Percentiles rank a stretch among this genome's conserved stretches.
These are phyloP conservation scores for Kingdonia uniflora DNA, from an alignment of 164 flowering plant species.

Conservation along the genomic window DNA sequence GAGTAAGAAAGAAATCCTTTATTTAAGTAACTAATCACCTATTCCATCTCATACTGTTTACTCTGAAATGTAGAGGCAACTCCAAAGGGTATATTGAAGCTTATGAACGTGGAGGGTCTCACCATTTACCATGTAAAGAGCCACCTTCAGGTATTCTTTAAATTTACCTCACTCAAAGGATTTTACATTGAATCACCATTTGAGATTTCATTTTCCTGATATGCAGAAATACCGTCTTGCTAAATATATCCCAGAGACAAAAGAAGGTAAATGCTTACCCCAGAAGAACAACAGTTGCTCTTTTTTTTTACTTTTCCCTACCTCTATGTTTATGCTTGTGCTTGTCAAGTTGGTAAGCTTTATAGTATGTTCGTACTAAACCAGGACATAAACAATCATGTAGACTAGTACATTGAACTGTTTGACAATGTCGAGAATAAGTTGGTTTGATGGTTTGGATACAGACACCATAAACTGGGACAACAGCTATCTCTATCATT, in stretches of 20 bases:
- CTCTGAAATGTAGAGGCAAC: slow-evolving; percentile 47
- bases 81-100: slow-evolving; percentile 58
- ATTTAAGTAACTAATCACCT: background rate
- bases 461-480: too few species aligned
- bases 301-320: too few species aligned
- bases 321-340: too few species aligned
- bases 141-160: slow-evolving; percentile 45
- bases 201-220: slow-evolving; percentile 10
- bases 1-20: slow-evolving; percentile 23
- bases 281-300: too few species aligned
- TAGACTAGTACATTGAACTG: too few species aligned
- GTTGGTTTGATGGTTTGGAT: too few species aligned
- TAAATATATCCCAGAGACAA: slow-evolving; percentile 46
- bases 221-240: slow-evolving; percentile 69
- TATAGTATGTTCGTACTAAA: too few species aligned
- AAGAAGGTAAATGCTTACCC: slow-evolving; percentile 65
- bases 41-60: background rate
- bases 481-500: too few species aligned
- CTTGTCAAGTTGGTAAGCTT: too few species aligned
- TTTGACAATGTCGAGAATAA: too few species aligned
- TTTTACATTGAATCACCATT: background rate
- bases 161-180: background rate
- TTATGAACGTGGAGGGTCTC: slow-evolving; percentile 49
- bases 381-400: too few species aligned
- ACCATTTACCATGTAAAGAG: slow-evolving; percentile 68